Evolutionary conservation across 352 stramenopile genomes (phyloP).

Genomic region (Pythium rishiriense): DNA sequence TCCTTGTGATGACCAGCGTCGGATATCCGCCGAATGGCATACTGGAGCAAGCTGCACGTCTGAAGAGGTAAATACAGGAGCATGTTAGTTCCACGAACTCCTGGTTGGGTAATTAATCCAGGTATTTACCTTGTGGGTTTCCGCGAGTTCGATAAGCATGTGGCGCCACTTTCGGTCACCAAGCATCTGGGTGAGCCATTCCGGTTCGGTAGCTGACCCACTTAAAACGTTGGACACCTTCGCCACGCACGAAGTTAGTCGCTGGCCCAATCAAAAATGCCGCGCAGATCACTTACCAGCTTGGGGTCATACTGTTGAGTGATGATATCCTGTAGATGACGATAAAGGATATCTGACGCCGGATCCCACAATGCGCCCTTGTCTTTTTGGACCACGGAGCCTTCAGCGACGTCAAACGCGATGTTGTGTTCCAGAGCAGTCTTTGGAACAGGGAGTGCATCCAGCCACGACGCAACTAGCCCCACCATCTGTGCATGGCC

Average conservation of each 20-base stretch:
- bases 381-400: constrained; percentile 49
- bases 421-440: constrained; percentile 72
- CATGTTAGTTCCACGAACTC: not conserved
- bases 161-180: constrained; percentile 76
- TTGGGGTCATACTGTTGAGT: constrained; percentile 85
- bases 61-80: constrained; percentile 22
- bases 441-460: constrained; percentile 59
- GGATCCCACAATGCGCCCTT: constrained; percentile 73
- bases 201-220: constrained; percentile 65
- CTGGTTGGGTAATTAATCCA: not conserved
- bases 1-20: constrained; percentile 87
- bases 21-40: constrained; percentile 84
- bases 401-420: constrained; percentile 71
- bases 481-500: constrained; percentile 88
- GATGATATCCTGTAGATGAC: constrained; percentile 73
- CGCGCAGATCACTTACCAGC: constrained; percentile 37
- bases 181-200: constrained; percentile 87
- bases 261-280: not conserved
- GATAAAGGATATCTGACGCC: constrained; percentile 78
- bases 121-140: constrained; percentile 73
- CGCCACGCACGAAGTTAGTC: not conserved
- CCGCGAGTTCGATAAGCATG: constrained; percentile 85
- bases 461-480: constrained; percentile 81
- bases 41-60: constrained; percentile 83
- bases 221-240: constrained; percentile 85